phyloP scores from a whole-genome alignment of 2,329 filamentous ascomycete genomes.

The Podosphaera xanthii region DNA sequence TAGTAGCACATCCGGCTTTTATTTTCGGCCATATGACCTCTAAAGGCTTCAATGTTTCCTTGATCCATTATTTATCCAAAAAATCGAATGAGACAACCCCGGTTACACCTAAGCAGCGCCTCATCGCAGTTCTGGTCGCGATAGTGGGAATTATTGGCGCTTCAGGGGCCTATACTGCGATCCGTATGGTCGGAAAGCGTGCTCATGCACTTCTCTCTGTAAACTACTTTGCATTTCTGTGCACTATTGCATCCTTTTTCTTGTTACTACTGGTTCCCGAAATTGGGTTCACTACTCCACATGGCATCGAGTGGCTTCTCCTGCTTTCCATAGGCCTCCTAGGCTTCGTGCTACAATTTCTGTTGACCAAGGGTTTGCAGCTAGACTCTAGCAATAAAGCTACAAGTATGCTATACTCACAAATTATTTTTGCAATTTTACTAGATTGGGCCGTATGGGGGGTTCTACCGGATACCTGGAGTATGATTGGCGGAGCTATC shows the following conservation, averaged over 20 bases:
- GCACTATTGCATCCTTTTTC: slow-evolving; percentile 39
- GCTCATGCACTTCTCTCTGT: slow-evolving; percentile 70
- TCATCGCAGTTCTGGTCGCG: slow-evolving; percentile 47
- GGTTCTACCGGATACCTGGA: slow-evolving; percentile 12
- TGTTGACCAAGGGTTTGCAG: slow-evolving; percentile 55
- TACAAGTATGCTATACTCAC: slow-evolving; percentile 44
- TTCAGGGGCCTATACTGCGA: slow-evolving; percentile 48
- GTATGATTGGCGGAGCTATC: slow-evolving; percentile 12
- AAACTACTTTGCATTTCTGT: slow-evolving; percentile 57
- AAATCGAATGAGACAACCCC: not conserved
- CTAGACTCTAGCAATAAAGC: slow-evolving; percentile 16
- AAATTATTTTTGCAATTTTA: slow-evolving; percentile 38
- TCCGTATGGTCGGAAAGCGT: slow-evolving; percentile 58
- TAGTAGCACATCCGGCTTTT: slow-evolving; percentile 45
- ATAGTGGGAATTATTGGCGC: slow-evolving; percentile 58
- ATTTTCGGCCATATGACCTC: slow-evolving; percentile 7
- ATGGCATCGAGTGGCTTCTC: slow-evolving; percentile 33
- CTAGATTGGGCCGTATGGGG: slow-evolving; percentile 16
- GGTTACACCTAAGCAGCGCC: slow-evolving; percentile 11
- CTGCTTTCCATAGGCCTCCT: slow-evolving; percentile 44
- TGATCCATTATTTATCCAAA: not conserved
- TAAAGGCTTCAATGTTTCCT: not conserved
- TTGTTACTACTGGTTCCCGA: slow-evolving; percentile 23
- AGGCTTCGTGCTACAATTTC: slow-evolving; percentile 68
- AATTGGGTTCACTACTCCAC: slow-evolving; percentile 23